Conservation (phyloP, 495 filamentous ascomycete species). For the Haplographium delicatum region DNA sequence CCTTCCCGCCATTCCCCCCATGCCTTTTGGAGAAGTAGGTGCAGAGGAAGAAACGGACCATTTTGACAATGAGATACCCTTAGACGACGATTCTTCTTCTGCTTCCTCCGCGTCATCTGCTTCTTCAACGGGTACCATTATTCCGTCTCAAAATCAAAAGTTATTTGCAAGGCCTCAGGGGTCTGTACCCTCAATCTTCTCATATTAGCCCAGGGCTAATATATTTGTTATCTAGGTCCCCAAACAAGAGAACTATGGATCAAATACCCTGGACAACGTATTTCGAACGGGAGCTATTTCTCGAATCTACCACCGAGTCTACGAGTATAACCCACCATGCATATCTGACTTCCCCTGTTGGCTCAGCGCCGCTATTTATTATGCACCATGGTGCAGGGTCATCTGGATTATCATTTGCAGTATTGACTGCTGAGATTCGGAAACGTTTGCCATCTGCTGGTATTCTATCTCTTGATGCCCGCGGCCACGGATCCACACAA, state of each 20-base stretch:
- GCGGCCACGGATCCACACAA: conserved; percentile 77
- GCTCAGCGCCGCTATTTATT: conserved; percentile 72
- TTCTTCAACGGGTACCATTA: conserved; percentile 85
- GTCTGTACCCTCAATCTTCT: conserved; percentile 36
- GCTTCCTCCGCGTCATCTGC: conserved; percentile 62
- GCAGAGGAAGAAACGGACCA: conserved; percentile 36
- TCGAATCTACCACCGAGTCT: conserved; percentile 40
- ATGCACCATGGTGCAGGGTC: conserved; percentile 89
- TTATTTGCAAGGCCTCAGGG: conserved; percentile 65
- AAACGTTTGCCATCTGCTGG: conserved; percentile 76
- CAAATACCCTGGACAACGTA: conserved; percentile 82
- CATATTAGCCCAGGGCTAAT: conserved; percentile 7
- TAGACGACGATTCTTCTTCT: conserved; percentile 70
- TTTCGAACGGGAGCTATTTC: conserved; percentile 79
- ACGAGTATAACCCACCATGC: conserved; percentile 65
- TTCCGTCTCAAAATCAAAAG: conserved; percentile 69
- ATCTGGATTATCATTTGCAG: conserved; percentile 80
- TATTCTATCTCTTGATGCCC: conserved; percentile 75
- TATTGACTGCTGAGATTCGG: conserved; percentile 70
- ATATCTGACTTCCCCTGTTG: conserved; percentile 68
- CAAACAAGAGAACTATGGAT: conserved; percentile 36
- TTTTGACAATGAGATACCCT: conserved; percentile 27
- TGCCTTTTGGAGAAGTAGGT: conserved; percentile 45
- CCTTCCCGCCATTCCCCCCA: conserved; percentile 46
- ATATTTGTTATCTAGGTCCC: conserved; percentile 4